phyloP scores from a whole-genome alignment of 2,329 filamentous ascomycete genomes.

The Botrytis fragariae region DNA sequence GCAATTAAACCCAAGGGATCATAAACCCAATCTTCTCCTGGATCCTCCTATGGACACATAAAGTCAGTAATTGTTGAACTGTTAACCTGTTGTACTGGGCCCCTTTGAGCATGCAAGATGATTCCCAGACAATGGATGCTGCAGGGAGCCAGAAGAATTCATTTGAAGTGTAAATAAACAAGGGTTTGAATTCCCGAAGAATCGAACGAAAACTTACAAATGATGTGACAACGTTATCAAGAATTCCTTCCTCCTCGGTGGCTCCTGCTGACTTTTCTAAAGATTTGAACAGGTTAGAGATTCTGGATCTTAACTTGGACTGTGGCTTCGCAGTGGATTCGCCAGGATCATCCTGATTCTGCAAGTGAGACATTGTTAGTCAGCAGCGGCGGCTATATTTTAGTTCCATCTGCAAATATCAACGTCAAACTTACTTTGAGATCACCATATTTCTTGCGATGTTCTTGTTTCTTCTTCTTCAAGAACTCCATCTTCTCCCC shows the following conservation, averaged over 20 bases:
- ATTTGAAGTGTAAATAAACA: background rate
- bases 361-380: constrained; percentile 10
- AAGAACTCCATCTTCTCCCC: background rate
- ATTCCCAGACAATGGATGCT: background rate
- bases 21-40: background rate
- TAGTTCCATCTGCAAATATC: background rate
- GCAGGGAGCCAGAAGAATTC: background rate
- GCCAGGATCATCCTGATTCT: constrained; percentile 6
- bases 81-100: background rate
- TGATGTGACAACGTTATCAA: background rate
- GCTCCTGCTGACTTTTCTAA: background rate
- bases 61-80: background rate
- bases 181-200: background rate
- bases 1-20: background rate
- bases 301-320: background rate
- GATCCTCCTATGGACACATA: background rate
- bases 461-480: background rate
- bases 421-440: constrained; percentile 11
- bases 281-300: background rate
- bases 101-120: background rate
- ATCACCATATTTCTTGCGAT: background rate
- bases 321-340: background rate
- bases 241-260: background rate
- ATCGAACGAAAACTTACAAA: background rate
- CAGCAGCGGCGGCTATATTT: background rate